Conservation (phyloP, 1,139 yeast species). For the Candida albicans region DNA sequence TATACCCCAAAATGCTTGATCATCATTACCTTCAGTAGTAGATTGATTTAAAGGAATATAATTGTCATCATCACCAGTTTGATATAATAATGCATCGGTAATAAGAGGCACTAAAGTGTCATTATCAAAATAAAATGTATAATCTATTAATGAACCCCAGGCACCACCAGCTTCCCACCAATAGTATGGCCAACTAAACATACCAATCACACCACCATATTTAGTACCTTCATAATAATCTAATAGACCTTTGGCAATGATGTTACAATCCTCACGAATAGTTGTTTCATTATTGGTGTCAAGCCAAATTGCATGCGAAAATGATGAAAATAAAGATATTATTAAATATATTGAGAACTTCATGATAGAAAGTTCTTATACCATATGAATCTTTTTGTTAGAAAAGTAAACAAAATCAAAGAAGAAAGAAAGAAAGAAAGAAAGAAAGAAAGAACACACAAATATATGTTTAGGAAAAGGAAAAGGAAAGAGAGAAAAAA, state of each 20-base stretch:
- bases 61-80: conserved; percentile 64
- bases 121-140: conserved; percentile 61
- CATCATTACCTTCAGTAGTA: conserved; percentile 85
- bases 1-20: conserved; percentile 89
- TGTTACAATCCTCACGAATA: conserved; percentile 51
- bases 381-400: neutral
- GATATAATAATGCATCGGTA: conserved; percentile 60
- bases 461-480: too few species aligned
- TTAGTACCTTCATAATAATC: conserved; percentile 67
- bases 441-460: neutral
- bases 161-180: conserved; percentile 98
- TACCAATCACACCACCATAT: conserved; percentile 74
- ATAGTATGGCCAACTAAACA: conserved; percentile 74
- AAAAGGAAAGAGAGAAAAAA: neutral
- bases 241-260: conserved; percentile 62
- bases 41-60: conserved; percentile 77
- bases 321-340: conserved; percentile 5
- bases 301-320: conserved; percentile 26
- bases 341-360: conserved; percentile 3
- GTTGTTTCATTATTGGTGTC: conserved; percentile 41
- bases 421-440: neutral
- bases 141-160: conserved; percentile 75
- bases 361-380: neutral
- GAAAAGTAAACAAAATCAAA: neutral
- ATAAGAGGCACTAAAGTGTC: conserved; percentile 56